Conservation (phyloP, 768 basidiomycete species). For the Mycena vitilis region DNA sequence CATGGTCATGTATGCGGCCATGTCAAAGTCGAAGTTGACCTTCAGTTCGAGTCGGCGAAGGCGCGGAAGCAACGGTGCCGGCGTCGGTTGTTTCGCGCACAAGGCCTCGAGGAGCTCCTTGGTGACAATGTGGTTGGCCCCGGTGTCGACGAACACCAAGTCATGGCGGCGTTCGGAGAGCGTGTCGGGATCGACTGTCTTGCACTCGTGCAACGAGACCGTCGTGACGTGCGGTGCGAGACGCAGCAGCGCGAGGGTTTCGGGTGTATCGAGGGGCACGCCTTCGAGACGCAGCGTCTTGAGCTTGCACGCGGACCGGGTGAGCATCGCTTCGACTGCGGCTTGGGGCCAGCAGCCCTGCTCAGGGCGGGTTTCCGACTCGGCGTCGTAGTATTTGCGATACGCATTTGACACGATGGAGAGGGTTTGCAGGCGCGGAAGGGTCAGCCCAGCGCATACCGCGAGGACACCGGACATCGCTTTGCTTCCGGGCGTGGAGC, state of each 20-base stretch:
- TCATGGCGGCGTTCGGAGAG: background rate
- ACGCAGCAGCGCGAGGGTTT: conserved; percentile 5
- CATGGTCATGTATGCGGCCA: conserved; percentile 11
- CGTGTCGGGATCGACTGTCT: background rate
- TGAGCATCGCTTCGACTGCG: conserved; percentile 5
- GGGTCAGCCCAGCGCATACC: conserved; percentile 3
- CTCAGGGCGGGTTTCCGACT: background rate
- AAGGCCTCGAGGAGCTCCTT: background rate
- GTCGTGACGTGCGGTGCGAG: conserved; percentile 4
- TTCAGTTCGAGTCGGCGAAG: conserved; percentile 2
- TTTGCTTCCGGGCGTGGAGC: background rate
- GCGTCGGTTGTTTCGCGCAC: background rate
- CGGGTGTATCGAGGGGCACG: conserved; percentile 4
- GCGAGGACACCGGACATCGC: background rate
- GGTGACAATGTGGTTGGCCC: conserved; percentile 13
- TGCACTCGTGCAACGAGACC: conserved; percentile 12
- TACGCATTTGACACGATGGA: background rate
- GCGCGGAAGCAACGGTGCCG: conserved; percentile 11
- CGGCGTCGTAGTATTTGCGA: background rate
- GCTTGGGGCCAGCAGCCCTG: conserved; percentile 4
- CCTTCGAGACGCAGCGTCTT: background rate
- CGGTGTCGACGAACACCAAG: background rate
- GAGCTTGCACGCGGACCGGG: conserved; percentile 11
- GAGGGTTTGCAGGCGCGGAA: background rate
- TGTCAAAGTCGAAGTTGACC: background rate